Percentiles rank a stretch among this genome's conserved stretches.
phyloP scores from a whole-genome alignment of 2,329 filamentous ascomycete genomes.

The Ophiobolus disseminans region DNA sequence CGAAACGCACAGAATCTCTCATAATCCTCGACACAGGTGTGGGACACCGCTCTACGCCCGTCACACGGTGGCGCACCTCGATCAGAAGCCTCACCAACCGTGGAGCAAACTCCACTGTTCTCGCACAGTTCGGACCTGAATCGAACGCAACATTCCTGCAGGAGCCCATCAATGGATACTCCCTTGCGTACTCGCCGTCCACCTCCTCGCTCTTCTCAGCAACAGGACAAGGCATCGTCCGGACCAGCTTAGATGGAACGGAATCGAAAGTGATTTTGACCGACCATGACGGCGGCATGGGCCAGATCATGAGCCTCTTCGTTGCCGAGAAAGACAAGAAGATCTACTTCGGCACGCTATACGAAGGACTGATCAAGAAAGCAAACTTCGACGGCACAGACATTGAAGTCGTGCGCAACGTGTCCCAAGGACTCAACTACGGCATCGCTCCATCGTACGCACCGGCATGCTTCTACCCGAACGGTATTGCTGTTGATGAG shows the following conservation, averaged over 20 bases:
- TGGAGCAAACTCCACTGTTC: slow-evolving; percentile 13
- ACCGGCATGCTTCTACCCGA: slow-evolving; percentile 8
- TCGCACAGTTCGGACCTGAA: slow-evolving; percentile 13
- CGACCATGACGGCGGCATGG: no score
- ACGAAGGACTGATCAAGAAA: slow-evolving; percentile 11
- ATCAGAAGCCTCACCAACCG: slow-evolving; percentile 14
- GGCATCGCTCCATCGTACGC: background rate
- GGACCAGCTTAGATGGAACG: slow-evolving; percentile 14
- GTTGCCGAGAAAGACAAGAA: slow-evolving; percentile 12
- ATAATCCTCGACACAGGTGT: slow-evolving; percentile 20
- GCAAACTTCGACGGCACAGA: slow-evolving; percentile 15
- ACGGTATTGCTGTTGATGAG: slow-evolving; percentile 15
- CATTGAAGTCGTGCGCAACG: slow-evolving; percentile 12
- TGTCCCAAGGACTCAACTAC: slow-evolving; percentile 13
- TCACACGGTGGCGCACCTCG: slow-evolving; percentile 19
- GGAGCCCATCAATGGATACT: slow-evolving; percentile 8
- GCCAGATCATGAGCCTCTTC: slow-evolving; percentile 6
- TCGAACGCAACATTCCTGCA: background rate
- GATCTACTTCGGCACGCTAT: slow-evolving; percentile 15
- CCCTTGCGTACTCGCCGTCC: slow-evolving; percentile 13
- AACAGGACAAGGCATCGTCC: slow-evolving; percentile 16
- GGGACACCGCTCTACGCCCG: slow-evolving; percentile 18
- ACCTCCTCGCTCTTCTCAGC: slow-evolving; percentile 10
- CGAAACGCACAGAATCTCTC: slow-evolving; percentile 1
- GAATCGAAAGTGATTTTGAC: slow-evolving; percentile 4